Base-by-base conservation (phyloP, 2,329 filamentous ascomycete genomes). In the Hansfordia pulvinata region DNA sequence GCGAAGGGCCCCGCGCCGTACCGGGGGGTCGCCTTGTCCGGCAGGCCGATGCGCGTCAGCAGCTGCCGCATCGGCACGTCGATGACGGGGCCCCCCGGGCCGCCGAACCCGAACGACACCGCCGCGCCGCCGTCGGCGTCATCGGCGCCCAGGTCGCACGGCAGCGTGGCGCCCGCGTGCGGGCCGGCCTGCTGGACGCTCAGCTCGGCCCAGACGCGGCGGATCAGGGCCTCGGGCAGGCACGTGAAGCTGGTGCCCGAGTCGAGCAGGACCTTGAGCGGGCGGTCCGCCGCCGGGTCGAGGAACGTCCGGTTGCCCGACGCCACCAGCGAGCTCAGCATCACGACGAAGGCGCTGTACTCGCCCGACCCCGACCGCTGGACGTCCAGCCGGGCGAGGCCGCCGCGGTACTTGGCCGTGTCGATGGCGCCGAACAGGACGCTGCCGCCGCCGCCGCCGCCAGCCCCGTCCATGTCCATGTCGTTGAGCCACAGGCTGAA, bases 341-440 rank as follows among this genome's bases (percentile, higher is more conserved):
- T 44, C 5, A 71, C 61, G 4, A 49, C 41, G 32, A 70, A 69
- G 6, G 64, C 56, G 14, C 52, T 54, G 32, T 53, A 62, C 17
- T 28, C 39, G 35, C 26, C 26, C 17, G 40, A 58, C 27, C 46
- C 35, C 25, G 56, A 46, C 28, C 60, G 46, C 38, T 72, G 55
- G 33, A 84, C 59, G 10, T 75, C 60, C 16, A 85, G 57, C 5
- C 62, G 67, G 23, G 62, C 60, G 17, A 86, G 58, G 3, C 66
- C 49, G 25, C 79, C 80, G 1, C 59, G 46, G 50, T 73, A 90
- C 45, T 86, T 86, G 32, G 64, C 67, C 0, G 70, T 80, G 45
- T 88, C 80, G 31, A 86, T 71, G n/a, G 79, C 82, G 20, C 82
- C 82, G 38, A 88, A 90, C 2, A 88, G 57, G 32, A 88, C 76